These are phyloP conservation scores for Conringia planisiliqua DNA, from an alignment of 345 rosid genomes.

Conservation along the genomic window DNA sequence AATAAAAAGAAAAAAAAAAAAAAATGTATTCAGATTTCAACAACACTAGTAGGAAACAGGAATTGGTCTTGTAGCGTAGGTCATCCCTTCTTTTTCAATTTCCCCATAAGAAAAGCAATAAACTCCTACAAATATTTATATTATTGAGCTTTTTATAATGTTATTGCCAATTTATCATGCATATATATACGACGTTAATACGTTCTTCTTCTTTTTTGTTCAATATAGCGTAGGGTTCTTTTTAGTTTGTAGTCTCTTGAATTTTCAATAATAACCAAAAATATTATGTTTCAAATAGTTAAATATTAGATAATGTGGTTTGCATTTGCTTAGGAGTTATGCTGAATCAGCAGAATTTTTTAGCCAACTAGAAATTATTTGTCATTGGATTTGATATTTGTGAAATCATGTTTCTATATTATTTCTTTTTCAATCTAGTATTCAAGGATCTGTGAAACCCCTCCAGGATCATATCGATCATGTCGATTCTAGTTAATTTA, in stretches of 20 bases:
- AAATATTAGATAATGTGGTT: background rate
- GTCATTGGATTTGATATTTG: background rate
- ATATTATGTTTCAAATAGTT: background rate
- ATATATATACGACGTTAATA: background rate
- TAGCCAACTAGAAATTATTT: background rate
- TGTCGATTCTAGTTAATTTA: background rate
- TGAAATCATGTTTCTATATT: too few relatives aligned
- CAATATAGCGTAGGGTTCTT: background rate
- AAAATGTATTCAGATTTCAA: conserved; percentile 28
- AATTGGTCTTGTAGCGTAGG: conserved; percentile 31
- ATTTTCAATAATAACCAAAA: background rate
- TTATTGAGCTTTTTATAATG: background rate
- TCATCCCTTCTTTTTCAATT: conserved; percentile 2
- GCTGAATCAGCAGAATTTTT: background rate
- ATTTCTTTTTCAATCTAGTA: background rate
- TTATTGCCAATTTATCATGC: conserved; percentile 8
- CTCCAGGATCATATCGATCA: background rate
- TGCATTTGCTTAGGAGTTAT: background rate
- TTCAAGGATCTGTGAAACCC: background rate
- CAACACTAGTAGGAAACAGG: conserved; percentile 27
- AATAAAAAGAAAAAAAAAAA: background rate
- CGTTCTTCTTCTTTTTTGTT: background rate
- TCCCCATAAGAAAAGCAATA: background rate
- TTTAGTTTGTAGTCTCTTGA: background rate
- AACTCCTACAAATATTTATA: background rate